These are phyloP conservation scores for Staphylotrichum tortipilum DNA, from an alignment of 495 filamentous ascomycete species.

Conservation along the genomic window DNA sequence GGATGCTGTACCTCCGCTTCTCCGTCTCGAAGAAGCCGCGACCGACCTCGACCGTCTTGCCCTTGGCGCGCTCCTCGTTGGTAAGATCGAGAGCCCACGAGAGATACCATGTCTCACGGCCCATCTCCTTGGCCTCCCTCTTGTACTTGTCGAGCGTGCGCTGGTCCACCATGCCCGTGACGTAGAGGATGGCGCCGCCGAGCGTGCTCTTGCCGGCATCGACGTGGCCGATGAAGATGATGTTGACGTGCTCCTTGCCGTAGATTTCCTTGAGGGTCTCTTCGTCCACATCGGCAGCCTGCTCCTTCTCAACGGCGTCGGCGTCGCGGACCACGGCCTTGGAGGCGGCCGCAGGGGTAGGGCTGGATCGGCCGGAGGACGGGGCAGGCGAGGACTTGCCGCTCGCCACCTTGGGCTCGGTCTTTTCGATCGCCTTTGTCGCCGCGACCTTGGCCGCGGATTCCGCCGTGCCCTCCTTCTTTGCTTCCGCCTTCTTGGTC, in stretches of 20 bases:
- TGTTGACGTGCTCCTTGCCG: conserved; percentile 96
- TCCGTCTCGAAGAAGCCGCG: conserved; percentile 94
- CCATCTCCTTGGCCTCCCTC: conserved; percentile 88
- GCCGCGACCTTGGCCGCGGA: conserved; percentile 50
- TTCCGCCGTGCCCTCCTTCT: conserved; percentile 39
- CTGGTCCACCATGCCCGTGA: conserved; percentile 97
- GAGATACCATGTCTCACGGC: conserved; percentile 95
- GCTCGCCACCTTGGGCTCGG: conserved; percentile 63
- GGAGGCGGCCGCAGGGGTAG: conserved; percentile 44
- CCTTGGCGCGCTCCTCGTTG: conserved; percentile 91
- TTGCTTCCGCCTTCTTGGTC: conserved; percentile 31
- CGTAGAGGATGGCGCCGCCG: conserved; percentile 83
- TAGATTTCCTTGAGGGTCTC: conserved; percentile 90
- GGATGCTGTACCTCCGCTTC: conserved; percentile 78
- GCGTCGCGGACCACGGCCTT: conserved; percentile 56
- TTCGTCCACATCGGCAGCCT: conserved; percentile 83
- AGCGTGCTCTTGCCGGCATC: conserved; percentile 96
- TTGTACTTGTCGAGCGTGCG: conserved; percentile 97
- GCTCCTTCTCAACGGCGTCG: conserved; percentile 79
- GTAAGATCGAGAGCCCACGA: conserved; percentile 97
- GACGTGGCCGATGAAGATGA: conserved; percentile 97
- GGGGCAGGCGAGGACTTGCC: conserved; percentile 70
- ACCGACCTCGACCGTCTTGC: conserved; percentile 97
- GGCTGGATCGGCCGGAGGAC: conserved; percentile 69
- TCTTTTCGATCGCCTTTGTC: conserved; percentile 73